Conservation (phyloP, 2,329 filamentous ascomycete species). For the Aspergillus pseudoglaucus region DNA sequence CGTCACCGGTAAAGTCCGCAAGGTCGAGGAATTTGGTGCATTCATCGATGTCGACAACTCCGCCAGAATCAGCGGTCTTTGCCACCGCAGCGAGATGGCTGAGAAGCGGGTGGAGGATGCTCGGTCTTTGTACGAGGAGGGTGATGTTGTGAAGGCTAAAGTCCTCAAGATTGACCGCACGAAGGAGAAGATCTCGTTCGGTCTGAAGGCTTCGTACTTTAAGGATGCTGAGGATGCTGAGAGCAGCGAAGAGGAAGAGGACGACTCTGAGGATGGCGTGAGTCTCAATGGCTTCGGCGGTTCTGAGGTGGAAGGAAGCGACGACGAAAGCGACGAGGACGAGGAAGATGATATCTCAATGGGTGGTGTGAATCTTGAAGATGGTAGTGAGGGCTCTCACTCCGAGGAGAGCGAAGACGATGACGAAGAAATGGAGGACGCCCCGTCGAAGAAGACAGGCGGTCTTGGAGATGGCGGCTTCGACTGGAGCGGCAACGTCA, state of each 20-base stretch:
- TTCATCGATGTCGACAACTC: constrained; percentile 89
- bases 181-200: constrained; percentile 77
- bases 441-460: constrained; percentile 33
- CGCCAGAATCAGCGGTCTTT: constrained; percentile 82
- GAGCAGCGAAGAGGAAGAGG: constrained; percentile 43
- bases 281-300: constrained; percentile 25
- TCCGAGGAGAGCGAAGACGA: constrained; percentile 38
- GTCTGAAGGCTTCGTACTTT: constrained; percentile 89
- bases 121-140: constrained; percentile 81
- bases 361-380: constrained; percentile 41
- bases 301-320: constrained; percentile 29
- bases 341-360: constrained; percentile 31
- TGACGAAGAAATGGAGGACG: constrained; percentile 39
- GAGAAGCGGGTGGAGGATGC: constrained; percentile 76
- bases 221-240: constrained; percentile 49
- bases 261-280: constrained; percentile 26
- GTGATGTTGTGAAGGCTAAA: constrained; percentile 88
- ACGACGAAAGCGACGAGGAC: constrained; percentile 29
- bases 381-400: constrained; percentile 35
- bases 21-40: constrained; percentile 90
- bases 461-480: constrained; percentile 71
- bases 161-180: constrained; percentile 69
- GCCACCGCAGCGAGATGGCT: constrained; percentile 87
- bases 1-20: constrained; percentile 83
- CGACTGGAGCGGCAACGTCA: constrained; percentile 71